Base-by-base conservation (phyloP, 139 green algal genomes). In the Pleodorina starrii region DNA sequence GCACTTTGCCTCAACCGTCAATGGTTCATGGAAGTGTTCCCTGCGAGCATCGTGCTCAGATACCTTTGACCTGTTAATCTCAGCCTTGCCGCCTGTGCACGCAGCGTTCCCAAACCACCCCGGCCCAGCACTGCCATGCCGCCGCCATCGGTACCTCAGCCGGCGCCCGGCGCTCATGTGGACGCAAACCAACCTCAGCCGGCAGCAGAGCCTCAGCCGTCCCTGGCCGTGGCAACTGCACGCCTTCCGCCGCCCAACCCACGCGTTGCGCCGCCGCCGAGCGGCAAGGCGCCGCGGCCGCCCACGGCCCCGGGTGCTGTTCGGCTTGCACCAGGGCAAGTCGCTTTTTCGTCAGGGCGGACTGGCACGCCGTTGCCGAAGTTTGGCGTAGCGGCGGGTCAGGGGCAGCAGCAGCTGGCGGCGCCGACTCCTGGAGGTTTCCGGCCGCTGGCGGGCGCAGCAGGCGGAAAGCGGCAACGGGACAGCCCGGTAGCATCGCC, bases 311-410 rank as follows among this genome's bases (percentile, higher is more conserved):
- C 80, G 0, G 80, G 80, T 66, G 43, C 51, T 40, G 66, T 88
- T 21, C 83, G 83, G 0, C 66, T 88, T 12, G 83, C 83, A 1
- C 83, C 83, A 19, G 83, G 83, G 16, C 83, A 88, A 44, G 48
- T 88, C 2, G 83, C 83, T 1, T 79, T 88, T 21, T 32, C 66
- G 17, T 88, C 83, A 7, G 83, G 83, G 0, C 44, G 83, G 9
- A 81, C 54, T 35, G 83, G 66, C 16, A 88, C 83, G 25, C 83
- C 83, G 32, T 63, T 88, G 46, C 83, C 83, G 27, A 88, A 88
- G 46, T 88, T 88, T 29, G 83, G 83, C 6, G 17, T 66, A 17
- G 32, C 69, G 21, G 43, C 23, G 46, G 29, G 0, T 0, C 19
- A 6, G n/a, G 44, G n/a, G 29, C 36, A 40, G 46, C 83, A 54